Conservation (phyloP, 208 protist genomes). For the Leishmania braziliensis region DNA sequence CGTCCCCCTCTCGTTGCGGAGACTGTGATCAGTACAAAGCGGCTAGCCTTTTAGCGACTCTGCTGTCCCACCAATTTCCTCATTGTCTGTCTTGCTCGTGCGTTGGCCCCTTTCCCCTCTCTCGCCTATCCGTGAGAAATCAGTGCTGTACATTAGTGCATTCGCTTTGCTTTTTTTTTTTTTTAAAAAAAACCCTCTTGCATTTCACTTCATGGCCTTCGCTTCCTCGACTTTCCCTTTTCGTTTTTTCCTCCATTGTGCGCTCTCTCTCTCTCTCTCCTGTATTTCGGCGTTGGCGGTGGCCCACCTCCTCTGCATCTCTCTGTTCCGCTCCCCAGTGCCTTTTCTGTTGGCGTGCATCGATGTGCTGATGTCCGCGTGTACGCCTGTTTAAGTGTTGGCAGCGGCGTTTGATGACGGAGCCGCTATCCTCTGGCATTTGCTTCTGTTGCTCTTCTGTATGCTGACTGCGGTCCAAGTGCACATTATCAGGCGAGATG, state of each 20-base stretch:
- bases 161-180: not conserved
- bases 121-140: not conserved
- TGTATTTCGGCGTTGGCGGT: not conserved
- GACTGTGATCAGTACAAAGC: not conserved
- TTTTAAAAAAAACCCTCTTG: not conserved
- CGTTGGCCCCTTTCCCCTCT: not conserved
- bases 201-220: too few relatives aligned
- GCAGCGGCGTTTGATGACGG: not conserved
- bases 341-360: not conserved
- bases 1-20: conserved; percentile 1
- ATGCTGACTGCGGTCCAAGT: not conserved
- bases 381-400: not conserved
- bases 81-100: not conserved
- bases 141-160: not conserved
- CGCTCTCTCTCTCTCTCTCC: too few relatives aligned
- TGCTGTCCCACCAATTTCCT: not conserved
- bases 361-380: not conserved
- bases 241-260: not conserved
- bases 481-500: not conserved
- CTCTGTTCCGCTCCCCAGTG: not conserved
- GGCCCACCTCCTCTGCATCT: not conserved
- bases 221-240: conserved; percentile 15
- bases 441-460: not conserved
- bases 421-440: not conserved
- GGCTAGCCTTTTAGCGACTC: not conserved